Evolutionary conservation across 2,329 filamentous ascomycete species (phyloP).

Genomic region (Colletotrichum magnum): DNA sequence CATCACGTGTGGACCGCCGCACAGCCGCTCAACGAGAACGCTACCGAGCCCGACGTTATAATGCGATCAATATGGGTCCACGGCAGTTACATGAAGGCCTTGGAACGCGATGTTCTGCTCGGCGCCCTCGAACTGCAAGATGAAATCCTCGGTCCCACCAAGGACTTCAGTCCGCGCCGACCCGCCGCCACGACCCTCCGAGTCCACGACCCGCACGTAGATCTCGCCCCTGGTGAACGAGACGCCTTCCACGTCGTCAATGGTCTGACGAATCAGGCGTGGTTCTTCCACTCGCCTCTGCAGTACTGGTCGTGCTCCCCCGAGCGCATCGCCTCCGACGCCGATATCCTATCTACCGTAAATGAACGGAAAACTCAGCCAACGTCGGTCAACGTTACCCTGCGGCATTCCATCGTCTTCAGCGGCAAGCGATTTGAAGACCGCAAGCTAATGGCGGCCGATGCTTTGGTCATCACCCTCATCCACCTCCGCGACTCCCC

Average conservation of each 20-base stretch:
- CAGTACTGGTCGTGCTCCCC: constrained; percentile 84
- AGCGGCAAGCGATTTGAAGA: constrained; percentile 84
- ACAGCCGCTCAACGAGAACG: constrained; percentile 70
- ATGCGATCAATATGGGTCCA: constrained; percentile 89
- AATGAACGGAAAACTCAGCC: constrained; percentile 74
- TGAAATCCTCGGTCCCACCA: constrained; percentile 73
- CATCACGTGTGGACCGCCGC: constrained; percentile 87
- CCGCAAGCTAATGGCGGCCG: constrained; percentile 76
- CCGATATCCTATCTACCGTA: constrained; percentile 77
- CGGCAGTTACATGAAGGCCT: constrained; percentile 83
- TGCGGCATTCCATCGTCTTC: constrained; percentile 85
- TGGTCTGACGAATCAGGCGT: constrained; percentile 73
- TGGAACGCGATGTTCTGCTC: constrained; percentile 75
- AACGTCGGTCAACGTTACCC: constrained; percentile 79
- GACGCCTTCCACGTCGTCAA: constrained; percentile 72
- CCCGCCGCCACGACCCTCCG: constrained; percentile 41
- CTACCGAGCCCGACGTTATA: constrained; percentile 75
- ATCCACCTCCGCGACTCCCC: constrained; percentile 77
- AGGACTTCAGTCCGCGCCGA: constrained; percentile 65
- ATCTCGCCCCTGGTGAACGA: constrained; percentile 61
- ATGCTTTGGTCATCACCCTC: constrained; percentile 84
- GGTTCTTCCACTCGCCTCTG: constrained; percentile 87
- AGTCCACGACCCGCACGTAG: constrained; percentile 47
- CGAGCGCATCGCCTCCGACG: constrained; percentile 70
- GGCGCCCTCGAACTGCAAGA: constrained; percentile 80